Evolutionary conservation across 1,284 basidiomycete genomes (phyloP).

Genomic region (Ceratobasidium sp.): DNA sequence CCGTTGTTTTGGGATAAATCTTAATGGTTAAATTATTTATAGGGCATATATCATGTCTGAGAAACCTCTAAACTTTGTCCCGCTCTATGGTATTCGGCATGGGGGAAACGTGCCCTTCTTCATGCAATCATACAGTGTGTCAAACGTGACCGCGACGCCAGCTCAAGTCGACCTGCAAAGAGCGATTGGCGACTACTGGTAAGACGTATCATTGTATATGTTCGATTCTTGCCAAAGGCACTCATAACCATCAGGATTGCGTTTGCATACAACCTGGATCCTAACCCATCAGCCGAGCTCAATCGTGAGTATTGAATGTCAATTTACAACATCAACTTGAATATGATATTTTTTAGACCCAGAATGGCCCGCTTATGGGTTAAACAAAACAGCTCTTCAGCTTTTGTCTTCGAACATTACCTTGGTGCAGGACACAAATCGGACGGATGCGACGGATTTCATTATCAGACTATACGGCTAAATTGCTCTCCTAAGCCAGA

Average conservation of each 20-base stretch:
- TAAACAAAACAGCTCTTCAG: neutral
- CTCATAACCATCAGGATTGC: no score
- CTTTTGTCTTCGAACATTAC: slow-evolving; percentile 1
- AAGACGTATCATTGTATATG: no score
- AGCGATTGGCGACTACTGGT: slow-evolving; percentile 2
- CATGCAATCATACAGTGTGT: neutral
- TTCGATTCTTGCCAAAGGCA: no score
- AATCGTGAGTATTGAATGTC: slow-evolving; percentile 33
- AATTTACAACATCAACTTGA: neutral
- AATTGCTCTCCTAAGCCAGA: neutral
- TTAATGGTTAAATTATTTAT: no score
- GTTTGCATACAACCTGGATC: no score
- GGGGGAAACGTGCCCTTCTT: neutral
- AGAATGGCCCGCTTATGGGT: slow-evolving; percentile 7
- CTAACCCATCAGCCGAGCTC: no score
- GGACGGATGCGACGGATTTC: neutral
- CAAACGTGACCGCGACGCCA: neutral
- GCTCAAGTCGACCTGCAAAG: neutral
- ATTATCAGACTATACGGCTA: neutral
- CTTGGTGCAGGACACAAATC: neutral
- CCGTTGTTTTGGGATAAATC: no score
- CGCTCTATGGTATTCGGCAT: neutral
- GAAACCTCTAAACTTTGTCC: neutral
- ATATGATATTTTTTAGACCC: neutral
- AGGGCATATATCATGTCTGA: neutral